Percentiles rank a stretch among this genome's conserved stretches.
phyloP scores from a whole-genome alignment of 1,284 basidiomycete species.

The Lentinula novae-zelandiae region DNA sequence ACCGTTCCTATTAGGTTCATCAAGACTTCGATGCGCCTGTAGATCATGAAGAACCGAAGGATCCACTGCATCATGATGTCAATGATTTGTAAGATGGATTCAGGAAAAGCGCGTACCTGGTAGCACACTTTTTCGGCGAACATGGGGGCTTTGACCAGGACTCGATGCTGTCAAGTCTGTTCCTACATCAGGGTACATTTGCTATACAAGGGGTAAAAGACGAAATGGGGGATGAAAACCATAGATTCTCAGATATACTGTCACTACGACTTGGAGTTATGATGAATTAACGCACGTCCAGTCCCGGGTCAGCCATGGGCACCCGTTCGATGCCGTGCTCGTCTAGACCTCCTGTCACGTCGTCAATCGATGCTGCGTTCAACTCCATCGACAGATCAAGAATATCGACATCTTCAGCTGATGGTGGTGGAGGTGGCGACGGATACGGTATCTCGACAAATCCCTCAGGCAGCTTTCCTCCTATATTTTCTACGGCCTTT shows the following conservation, averaged over 20 bases:
- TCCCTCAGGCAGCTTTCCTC: slow-evolving; percentile 60
- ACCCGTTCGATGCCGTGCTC: slow-evolving; percentile 83
- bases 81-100: slow-evolving; percentile 14
- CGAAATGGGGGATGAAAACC: slow-evolving; percentile 1
- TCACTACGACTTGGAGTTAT: slow-evolving; percentile 5
- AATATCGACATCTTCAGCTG: slow-evolving; percentile 79
- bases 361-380: slow-evolving; percentile 82
- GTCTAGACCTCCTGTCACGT: slow-evolving; percentile 71
- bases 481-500: slow-evolving; percentile 68
- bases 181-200: slow-evolving; percentile 55
- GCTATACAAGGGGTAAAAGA: slow-evolving; percentile 31
- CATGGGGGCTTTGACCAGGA: slow-evolving; percentile 51
- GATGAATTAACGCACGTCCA: slow-evolving; percentile 63
- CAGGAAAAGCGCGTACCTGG: slow-evolving; percentile 51
- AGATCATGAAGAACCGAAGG: slow-evolving; percentile 85
- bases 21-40: slow-evolving; percentile 81
- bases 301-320: slow-evolving; percentile 84
- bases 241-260: slow-evolving; percentile 14
- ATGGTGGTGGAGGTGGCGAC: slow-evolving; percentile 74
- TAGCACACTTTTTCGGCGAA: slow-evolving; percentile 81
- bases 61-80: slow-evolving; percentile 54
- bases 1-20: slow-evolving; percentile 36
- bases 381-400: slow-evolving; percentile 85
- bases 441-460: slow-evolving; percentile 64
- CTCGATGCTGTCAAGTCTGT: slow-evolving; percentile 50